A percentile compares a stretch with the other conserved stretches of the same genome.
These are phyloP conservation scores for Zelonia costaricensis DNA, from an alignment of 208 protist species.

Conservation along the genomic window DNA sequence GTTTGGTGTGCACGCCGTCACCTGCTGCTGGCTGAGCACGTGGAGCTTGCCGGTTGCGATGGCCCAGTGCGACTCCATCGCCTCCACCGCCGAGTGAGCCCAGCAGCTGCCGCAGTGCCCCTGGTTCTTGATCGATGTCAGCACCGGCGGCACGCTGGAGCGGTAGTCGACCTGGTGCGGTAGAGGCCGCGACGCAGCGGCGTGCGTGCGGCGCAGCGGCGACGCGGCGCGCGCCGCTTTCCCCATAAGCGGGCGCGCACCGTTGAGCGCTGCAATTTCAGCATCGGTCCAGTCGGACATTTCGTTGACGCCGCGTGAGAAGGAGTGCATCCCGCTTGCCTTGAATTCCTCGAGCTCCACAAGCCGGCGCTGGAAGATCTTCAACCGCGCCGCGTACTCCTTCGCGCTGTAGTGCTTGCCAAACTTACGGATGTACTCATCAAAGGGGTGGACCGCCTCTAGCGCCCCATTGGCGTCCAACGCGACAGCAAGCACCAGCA, in stretches of 20 bases:
- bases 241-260: slow-evolving; percentile 18
- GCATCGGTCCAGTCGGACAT: slow-evolving; percentile 53
- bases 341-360: slow-evolving; percentile 40
- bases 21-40: slow-evolving; percentile 89
- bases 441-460: slow-evolving; percentile 26
- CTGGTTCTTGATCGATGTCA: slow-evolving; percentile 81
- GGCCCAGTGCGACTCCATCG: slow-evolving; percentile 78
- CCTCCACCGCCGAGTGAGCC: slow-evolving; percentile 59
- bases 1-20: slow-evolving; percentile 91
- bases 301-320: slow-evolving; percentile 39
- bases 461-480: not conserved
- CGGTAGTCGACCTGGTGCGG: slow-evolving; percentile 54
- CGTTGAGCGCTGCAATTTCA: slow-evolving; percentile 41
- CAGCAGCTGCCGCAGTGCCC: slow-evolving; percentile 82
- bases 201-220: slow-evolving; percentile 6
- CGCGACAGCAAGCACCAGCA: not conserved
- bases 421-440: slow-evolving; percentile 34
- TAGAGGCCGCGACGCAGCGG: slow-evolving; percentile 16
- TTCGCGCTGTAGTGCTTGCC: slow-evolving; percentile 36
- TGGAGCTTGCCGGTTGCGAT: slow-evolving; percentile 60
- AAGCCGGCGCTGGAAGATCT: slow-evolving; percentile 36
- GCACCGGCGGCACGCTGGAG: slow-evolving; percentile 30
- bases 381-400: slow-evolving; percentile 36
- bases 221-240: slow-evolving; percentile 7
- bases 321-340: slow-evolving; percentile 7